These are phyloP conservation scores for Starmerella etchellsii DNA, from an alignment of 805 yeast species.

Conservation along the genomic window DNA sequence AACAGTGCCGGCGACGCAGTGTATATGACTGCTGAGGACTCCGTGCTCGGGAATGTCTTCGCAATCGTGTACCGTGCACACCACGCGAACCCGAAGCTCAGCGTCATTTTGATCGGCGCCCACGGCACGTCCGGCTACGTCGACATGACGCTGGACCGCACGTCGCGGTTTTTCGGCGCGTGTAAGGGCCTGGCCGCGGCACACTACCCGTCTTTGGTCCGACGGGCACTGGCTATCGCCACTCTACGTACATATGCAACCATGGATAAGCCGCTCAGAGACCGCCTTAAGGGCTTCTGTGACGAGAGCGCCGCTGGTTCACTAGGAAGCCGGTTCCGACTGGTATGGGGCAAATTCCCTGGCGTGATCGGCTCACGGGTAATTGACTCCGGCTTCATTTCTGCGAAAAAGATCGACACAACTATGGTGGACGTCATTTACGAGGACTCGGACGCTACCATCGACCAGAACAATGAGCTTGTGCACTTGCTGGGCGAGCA, in stretches of 20 bases:
- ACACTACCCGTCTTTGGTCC: constrained; percentile 43
- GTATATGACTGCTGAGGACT: constrained; percentile 28
- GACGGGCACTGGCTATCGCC: constrained; percentile 67
- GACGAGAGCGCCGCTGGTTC: constrained; percentile 83
- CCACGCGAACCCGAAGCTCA: constrained; percentile 19
- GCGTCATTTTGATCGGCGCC: constrained; percentile 26
- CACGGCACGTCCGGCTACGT: constrained; percentile 54
- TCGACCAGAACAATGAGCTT: constrained; percentile 59
- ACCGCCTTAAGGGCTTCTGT: constrained; percentile 3
- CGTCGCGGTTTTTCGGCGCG: constrained; percentile 68
- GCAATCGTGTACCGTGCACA: constrained; percentile 26
- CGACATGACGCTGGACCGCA: constrained; percentile 42
- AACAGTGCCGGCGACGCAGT: constrained; percentile 26
- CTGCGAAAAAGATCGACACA: constrained; percentile 37
- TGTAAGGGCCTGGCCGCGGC: constrained; percentile 48
- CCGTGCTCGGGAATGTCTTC: constrained; percentile 25
- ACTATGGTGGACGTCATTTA: constrained; percentile 64
- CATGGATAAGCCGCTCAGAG: constrained; percentile 30
- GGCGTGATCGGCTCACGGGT: constrained; percentile 44
- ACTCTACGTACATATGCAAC: constrained; percentile 53
- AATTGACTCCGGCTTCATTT: constrained; percentile 45
- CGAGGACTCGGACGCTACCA: constrained; percentile 36
- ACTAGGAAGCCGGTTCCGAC: constrained; percentile 51
- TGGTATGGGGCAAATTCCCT: constrained; percentile 43
- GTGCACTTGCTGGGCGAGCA: constrained; percentile 75